Evolutionary conservation across 1,284 basidiomycete species (phyloP), one percentile per base, ranked within the genome.

Genomic region (Pholiota adiposa): DNA sequence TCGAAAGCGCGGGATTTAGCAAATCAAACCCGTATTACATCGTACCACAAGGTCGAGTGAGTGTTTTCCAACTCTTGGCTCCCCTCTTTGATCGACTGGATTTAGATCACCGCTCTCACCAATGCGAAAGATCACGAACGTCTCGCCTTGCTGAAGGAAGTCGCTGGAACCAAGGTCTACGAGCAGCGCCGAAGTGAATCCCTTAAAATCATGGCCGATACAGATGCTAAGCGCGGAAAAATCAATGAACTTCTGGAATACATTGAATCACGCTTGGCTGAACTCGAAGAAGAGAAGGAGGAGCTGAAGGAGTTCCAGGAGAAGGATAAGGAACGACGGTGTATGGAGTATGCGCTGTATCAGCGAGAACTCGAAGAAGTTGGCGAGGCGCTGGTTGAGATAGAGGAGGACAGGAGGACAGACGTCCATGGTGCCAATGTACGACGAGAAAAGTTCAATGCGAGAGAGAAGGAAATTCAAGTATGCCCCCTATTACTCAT

Each of bases 1-100:
- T 98, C 27, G 96, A 98, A 74, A 93, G 89, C 68, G 97, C 97
- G 0, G 97, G 97, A 2, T 99, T 99, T 79, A 96, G 93, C 73
- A 92, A 94, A 72, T 93, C 92, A 36, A 99, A 99, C 70, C 97
- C 97, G 0, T 99, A 99, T 77, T 99, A 99, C 72, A 99, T 99
- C 64, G 97, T 99, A 0, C 97, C 97, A 0, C 97, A 99, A 80
- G 97, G 97, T 60, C 82, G 97, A 57, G 95, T 96, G 69, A 74
- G 89, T 83, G n/a, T 18, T 11, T 19, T 23, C 11, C 38, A 19
- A 16, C 46, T 19, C 25, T 41, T 0, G 9, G n/a, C 23, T 11
- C 16, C 34, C 36, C 33, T 48, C 29, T 50, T 16, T 23, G 14
- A 14, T 23, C 31, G 12, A 38, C 25, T 46, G 29, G 29, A 11